Conservation (phyloP, 2,329 filamentous ascomycete species). For the Arachnopeziza araneosa region DNA sequence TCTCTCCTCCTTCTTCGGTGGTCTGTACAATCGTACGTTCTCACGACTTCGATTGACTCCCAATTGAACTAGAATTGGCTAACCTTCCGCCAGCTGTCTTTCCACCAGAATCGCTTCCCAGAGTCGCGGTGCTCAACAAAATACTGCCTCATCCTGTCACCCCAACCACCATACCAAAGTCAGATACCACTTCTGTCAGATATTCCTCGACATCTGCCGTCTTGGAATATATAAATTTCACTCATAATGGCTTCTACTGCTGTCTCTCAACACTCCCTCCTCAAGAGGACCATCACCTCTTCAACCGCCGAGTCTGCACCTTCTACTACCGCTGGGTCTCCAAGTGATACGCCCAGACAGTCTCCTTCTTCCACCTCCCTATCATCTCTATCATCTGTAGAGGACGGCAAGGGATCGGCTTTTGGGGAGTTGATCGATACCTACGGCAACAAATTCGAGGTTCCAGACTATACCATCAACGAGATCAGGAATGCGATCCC, state of each 20-base stretch:
- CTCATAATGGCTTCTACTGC: constrained; percentile 30
- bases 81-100: not conserved
- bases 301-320: constrained; percentile 35
- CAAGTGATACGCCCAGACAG: constrained; percentile 51
- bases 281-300: constrained; percentile 25
- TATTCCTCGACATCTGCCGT: not conserved
- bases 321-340: constrained; percentile 52
- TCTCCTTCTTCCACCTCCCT: constrained; percentile 84
- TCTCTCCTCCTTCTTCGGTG: not conserved
- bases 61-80: not conserved
- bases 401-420: constrained; percentile 37
- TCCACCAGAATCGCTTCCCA: not conserved
- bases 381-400: constrained; percentile 74
- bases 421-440: constrained; percentile 76
- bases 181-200: not conserved
- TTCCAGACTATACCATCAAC: constrained; percentile 96
- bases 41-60: not conserved
- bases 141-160: not conserved
- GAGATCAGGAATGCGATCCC: constrained; percentile 95
- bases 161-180: not conserved
- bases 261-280: constrained; percentile 16
- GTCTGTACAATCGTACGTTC: not conserved
- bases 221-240: not conserved
- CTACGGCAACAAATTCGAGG: constrained; percentile 89
- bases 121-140: not conserved